phyloP scores from a whole-genome alignment of 1,284 basidiomycete species.

The Macrocybe sp. region DNA sequence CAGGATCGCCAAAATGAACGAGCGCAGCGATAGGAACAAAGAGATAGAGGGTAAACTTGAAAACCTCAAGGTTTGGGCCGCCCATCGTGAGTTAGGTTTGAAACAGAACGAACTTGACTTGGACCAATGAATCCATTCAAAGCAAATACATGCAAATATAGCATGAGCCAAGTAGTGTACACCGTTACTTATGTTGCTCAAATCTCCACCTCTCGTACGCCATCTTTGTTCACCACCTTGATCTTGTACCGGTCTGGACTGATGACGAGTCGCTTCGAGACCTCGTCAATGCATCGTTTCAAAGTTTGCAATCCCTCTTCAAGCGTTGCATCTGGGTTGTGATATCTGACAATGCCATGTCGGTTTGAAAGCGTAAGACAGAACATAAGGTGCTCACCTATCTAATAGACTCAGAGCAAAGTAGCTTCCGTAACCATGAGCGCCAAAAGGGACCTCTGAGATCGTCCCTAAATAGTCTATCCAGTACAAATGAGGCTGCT shows the following conservation, averaged over 20 bases:
- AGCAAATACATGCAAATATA: slow-evolving; percentile 4
- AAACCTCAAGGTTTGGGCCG: slow-evolving; percentile 81
- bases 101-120: not conserved
- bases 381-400: slow-evolving; percentile 43
- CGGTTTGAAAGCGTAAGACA: not conserved
- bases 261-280: slow-evolving; percentile 82
- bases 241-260: slow-evolving; percentile 83
- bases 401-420: slow-evolving; percentile 92
- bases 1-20: slow-evolving; percentile 85
- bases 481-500: slow-evolving; percentile 86
- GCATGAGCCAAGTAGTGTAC: slow-evolving; percentile 5
- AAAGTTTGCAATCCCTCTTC: slow-evolving; percentile 86
- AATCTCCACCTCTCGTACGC: slow-evolving; percentile 74
- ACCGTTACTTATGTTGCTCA: slow-evolving; percentile 23
- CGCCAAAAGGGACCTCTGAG: slow-evolving; percentile 87
- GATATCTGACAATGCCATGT: slow-evolving; percentile 53
- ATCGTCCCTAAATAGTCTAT: slow-evolving; percentile 93
- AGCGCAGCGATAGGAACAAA: slow-evolving; percentile 84
- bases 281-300: slow-evolving; percentile 84
- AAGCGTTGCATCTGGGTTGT: slow-evolving; percentile 76
- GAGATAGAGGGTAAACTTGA: slow-evolving; percentile 87
- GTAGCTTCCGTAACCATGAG: slow-evolving; percentile 94
- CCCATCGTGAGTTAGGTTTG: slow-evolving; percentile 42
- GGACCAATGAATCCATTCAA: slow-evolving; percentile 1
- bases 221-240: slow-evolving; percentile 89